Evolutionary conservation across 305 asterid genomes (phyloP).

Genomic region (Plantago coronopus): DNA sequence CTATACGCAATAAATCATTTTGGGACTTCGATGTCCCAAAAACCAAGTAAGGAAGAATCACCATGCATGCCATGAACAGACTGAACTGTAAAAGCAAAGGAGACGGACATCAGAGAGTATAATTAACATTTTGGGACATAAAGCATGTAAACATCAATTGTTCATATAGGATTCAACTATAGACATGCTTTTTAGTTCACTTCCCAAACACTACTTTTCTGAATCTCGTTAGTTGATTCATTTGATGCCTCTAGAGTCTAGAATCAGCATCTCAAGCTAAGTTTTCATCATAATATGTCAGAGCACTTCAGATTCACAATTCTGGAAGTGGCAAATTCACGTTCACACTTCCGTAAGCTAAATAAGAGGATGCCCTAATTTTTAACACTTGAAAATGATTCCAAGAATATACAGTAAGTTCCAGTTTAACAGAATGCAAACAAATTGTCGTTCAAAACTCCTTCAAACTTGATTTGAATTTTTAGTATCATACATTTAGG

Average conservation of each 20-base stretch:
- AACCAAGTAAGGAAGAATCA: slow-evolving; percentile 46
- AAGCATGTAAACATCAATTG: background rate
- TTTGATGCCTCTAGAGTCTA: too few species aligned
- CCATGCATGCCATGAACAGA: slow-evolving; percentile 63
- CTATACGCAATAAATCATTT: slow-evolving; percentile 48
- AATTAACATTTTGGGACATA: background rate
- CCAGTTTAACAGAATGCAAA: too few species aligned
- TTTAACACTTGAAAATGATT: too few species aligned
- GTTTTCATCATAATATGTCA: background rate
- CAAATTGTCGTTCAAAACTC: too few species aligned
- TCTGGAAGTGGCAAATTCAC: too few species aligned
- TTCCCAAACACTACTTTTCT: background rate
- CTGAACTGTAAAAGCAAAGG: slow-evolving; percentile 44
- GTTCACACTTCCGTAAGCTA: background rate
- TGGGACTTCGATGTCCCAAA: slow-evolving; percentile 44
- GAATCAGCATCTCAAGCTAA: too few species aligned
- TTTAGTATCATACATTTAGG: too few species aligned
- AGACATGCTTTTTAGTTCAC: background rate
- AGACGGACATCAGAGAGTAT: background rate
- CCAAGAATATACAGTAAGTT: too few species aligned
- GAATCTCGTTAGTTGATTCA: background rate
- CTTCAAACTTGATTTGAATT: too few species aligned
- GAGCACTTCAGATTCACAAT: background rate
- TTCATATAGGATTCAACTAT: background rate
- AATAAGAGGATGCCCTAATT: too few species aligned